Base-by-base conservation (phyloP, 2,329 filamentous ascomycete species). In the Cladosporium sp. region DNA sequence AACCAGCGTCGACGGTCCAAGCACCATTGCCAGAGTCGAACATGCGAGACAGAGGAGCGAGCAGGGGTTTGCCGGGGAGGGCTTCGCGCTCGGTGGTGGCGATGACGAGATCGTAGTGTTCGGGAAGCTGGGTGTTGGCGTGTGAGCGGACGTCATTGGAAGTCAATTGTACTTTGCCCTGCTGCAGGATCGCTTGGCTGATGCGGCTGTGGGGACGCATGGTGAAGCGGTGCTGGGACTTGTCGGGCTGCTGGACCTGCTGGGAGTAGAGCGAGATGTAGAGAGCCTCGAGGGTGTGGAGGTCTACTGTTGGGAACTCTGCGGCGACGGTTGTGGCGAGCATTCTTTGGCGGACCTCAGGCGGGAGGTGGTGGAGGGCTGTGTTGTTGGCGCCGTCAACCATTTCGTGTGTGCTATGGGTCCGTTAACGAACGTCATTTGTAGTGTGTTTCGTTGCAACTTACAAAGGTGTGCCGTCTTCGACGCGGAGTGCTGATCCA, bases 201-300 rank as follows among this genome's bases (percentile, higher is more conserved):
- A 73, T 62, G 35, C 67, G 58, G 33, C 65, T 69, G 33, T 67
- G 53, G 12, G 67, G 53, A 21, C 53, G 55, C 56, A 72, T 65
- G 62, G 66, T 66, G 58, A 72, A 72, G 33, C 71, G 68, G 66
- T 68, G 69, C 64, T 69, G 65, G 6, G 35, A 65, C 18, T 67
- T 55, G 64, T 72, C 65, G 10, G 60, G 65, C 18, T 70, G 50
- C 12, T 59, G 52, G 29, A 72, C 65, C 31, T 68, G 70, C 49
- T 72, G 71, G 7, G 67, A 65, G 66, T 73, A 73, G 26, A 70
- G 68, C 2, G 67, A 65, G 44, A 69, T 67, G 59, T 72, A 73
- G 5, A 72, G 49, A 4, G 61, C 46, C 61, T 70, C 71, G 6
- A 73, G 66, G 26, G 69, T 70, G 52, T 67, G 58, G 7, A 71